phyloP scores from a whole-genome alignment of 441 rosid genomes.

The Erodium moschatum region DNA sequence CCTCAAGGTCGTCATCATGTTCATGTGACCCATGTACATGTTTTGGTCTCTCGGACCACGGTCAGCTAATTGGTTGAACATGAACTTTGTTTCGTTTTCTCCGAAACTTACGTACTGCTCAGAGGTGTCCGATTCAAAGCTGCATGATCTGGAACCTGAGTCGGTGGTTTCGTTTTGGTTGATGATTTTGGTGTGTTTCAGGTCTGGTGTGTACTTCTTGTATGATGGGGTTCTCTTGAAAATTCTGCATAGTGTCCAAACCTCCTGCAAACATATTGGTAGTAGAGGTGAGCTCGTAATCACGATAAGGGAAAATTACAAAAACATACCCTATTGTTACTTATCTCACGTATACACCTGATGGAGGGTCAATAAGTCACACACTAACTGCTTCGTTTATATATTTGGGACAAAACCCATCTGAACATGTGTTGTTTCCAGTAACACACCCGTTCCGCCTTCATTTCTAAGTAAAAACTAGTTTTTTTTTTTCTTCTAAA shows the following conservation, averaged over 20 bases:
- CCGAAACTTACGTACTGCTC: slow-evolving; percentile 23
- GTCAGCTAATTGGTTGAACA: slow-evolving; percentile 9
- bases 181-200: slow-evolving; percentile 13
- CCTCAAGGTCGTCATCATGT: not conserved
- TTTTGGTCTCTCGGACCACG: slow-evolving; percentile 19
- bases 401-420: too few relatives aligned
- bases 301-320: too few relatives aligned
- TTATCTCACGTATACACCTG: too few relatives aligned
- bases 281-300: too few relatives aligned
- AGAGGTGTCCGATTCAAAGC: slow-evolving; percentile 23
- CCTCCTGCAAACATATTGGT: slow-evolving; percentile 29
- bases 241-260: slow-evolving; percentile 52
- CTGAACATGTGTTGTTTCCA: too few relatives aligned
- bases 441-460: too few relatives aligned
- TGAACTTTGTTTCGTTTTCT: slow-evolving; percentile 17
- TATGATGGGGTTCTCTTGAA: slow-evolving; percentile 33
- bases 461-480: too few relatives aligned
- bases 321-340: too few relatives aligned
- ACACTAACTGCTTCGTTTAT: too few relatives aligned
- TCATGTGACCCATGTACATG: slow-evolving; percentile 13
- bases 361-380: too few relatives aligned
- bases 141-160: slow-evolving; percentile 26
- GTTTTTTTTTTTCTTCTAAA: too few relatives aligned
- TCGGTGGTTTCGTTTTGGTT: slow-evolving; percentile 11
- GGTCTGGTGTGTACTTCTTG: slow-evolving; percentile 30